phyloP scores from a whole-genome alignment of 306 rosid species.

The Cicer chorassanicum region DNA sequence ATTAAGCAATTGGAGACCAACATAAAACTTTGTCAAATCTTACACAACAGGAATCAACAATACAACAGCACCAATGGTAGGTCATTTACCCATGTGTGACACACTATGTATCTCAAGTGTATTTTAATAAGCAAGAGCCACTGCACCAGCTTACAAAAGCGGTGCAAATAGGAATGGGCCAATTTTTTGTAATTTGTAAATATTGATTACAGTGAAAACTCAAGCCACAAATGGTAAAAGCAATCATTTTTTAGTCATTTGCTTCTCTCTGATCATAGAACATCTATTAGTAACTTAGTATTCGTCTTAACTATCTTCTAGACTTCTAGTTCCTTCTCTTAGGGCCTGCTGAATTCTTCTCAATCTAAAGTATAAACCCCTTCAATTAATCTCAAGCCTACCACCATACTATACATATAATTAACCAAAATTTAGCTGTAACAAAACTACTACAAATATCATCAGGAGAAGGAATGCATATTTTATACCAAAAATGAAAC shows the following conservation, averaged over 20 bases:
- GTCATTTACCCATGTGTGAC: constrained; percentile 2
- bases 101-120: not conserved
- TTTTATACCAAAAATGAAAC: constrained; percentile 9
- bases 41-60: constrained; percentile 26
- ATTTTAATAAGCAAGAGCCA: constrained; percentile 1
- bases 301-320: constrained; percentile 23
- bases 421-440: constrained; percentile 7
- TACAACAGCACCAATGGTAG: not conserved
- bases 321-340: constrained; percentile 4
- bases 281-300: not conserved
- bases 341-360: not conserved
- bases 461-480: not conserved
- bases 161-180: constrained; percentile 14
- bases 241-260: not conserved
- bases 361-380: constrained; percentile 12
- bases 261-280: constrained; percentile 32
- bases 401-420: constrained; percentile 20
- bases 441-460: not conserved
- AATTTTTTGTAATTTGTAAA: not conserved
- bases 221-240: constrained; percentile 13
- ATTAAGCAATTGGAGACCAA: not conserved
- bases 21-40: not conserved
- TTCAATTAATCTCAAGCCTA: constrained; percentile 26
- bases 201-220: not conserved
- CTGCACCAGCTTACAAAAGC: not conserved